Conservation (phyloP, 345 rosid species). For the Populus ilicifolia region DNA sequence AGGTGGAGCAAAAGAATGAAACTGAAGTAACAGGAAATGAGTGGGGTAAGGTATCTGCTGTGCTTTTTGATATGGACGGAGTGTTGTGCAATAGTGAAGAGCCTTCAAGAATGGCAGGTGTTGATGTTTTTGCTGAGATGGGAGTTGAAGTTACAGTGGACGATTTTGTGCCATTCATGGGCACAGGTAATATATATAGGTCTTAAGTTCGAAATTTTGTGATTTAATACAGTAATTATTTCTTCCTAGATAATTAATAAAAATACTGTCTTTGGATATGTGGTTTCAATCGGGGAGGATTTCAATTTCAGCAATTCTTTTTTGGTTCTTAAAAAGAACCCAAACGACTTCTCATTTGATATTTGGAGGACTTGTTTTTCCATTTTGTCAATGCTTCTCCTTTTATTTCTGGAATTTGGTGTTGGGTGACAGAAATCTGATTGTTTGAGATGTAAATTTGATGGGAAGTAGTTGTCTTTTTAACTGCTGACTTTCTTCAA, state of each 20-base stretch:
- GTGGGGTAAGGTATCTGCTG: slow-evolving; percentile 92
- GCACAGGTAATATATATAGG: slow-evolving; percentile 53
- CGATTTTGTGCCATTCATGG: slow-evolving; percentile 89
- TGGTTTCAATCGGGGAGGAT: not conserved
- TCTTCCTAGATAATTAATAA: not conserved
- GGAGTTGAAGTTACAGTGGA: slow-evolving; percentile 72
- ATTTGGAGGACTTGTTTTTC: not conserved
- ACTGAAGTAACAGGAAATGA: slow-evolving; percentile 11
- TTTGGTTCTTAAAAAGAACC: not conserved
- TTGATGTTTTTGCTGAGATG: slow-evolving; percentile 83
- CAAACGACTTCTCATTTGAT: not conserved
- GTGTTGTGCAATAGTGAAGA: slow-evolving; percentile 82
- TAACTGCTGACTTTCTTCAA: not conserved
- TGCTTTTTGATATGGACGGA: slow-evolving; percentile 92
- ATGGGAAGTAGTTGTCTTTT: not conserved
- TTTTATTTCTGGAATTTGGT: not conserved
- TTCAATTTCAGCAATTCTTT: not conserved
- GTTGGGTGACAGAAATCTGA: not conserved
- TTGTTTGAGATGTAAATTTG: not conserved
- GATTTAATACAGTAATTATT: not conserved
- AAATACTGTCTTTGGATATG: not conserved
- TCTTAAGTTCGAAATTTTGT: not conserved
- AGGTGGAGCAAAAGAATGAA: slow-evolving; percentile 37
- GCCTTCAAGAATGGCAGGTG: slow-evolving; percentile 86
- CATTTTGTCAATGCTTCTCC: not conserved